Evolutionary conservation across 2,329 filamentous ascomycete genomes (phyloP).

Genomic region (Nakataea oryzae): DNA sequence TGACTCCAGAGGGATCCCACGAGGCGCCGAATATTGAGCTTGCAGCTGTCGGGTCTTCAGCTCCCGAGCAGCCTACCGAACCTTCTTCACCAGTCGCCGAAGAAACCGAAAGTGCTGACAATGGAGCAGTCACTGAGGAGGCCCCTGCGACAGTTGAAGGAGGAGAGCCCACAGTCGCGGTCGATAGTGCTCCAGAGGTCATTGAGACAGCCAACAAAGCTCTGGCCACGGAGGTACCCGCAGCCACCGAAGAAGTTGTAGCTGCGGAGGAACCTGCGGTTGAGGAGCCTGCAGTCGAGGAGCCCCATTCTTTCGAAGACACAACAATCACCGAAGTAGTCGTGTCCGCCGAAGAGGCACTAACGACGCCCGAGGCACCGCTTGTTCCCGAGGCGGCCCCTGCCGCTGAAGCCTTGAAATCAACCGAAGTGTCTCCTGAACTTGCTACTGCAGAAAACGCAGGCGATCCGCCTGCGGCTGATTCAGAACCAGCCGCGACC

Average conservation of each 20-base stretch:
- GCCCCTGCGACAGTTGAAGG: neutral
- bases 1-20: neutral
- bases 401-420: neutral
- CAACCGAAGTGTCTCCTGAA: neutral
- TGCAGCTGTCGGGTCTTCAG: neutral
- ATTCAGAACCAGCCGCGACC: neutral
- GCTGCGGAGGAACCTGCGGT: neutral
- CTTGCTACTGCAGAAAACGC: neutral
- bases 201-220: neutral
- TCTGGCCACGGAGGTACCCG: neutral
- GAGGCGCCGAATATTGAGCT: neutral
- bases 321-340: neutral
- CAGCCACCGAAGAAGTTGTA: neutral
- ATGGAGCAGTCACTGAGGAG: neutral
- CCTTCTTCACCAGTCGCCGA: neutral
- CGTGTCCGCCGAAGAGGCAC: neutral
- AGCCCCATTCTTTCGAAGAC: slow-evolving; percentile 1
- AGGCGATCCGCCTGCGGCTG: too few relatives aligned
- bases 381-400: neutral
- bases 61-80: neutral
- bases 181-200: neutral
- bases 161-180: neutral
- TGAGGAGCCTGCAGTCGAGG: slow-evolving; percentile 10
- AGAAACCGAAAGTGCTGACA: neutral
- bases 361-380: neutral